Percentiles rank a stretch among this genome's conserved stretches.
phyloP scores from a whole-genome alignment of 2,329 filamentous ascomycete species.

The Penicillium glabrum region DNA sequence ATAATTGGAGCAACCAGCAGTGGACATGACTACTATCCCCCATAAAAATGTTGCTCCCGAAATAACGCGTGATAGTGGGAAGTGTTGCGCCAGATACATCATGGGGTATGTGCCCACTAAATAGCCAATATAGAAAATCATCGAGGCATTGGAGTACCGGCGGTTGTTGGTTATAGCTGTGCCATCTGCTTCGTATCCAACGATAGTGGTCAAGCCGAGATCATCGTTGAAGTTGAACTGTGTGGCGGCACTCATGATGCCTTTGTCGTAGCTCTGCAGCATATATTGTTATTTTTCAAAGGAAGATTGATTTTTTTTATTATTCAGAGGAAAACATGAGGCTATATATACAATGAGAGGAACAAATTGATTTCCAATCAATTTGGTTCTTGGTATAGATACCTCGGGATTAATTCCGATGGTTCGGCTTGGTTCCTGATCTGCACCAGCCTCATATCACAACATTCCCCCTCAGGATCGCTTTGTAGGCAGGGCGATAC shows the following conservation, averaged over 20 bases:
- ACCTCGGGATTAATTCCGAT: no score
- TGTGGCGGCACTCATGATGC: constrained; percentile 1
- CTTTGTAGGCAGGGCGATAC: no score
- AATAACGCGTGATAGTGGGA: neutral
- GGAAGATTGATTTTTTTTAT: no score
- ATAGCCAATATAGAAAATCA: constrained; percentile 6
- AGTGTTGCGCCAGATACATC: constrained; percentile 1
- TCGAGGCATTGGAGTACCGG: constrained; percentile 1
- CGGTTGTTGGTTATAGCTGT: neutral
- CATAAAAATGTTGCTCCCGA: neutral
- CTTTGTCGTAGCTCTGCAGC: constrained; percentile 3
- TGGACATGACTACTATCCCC: constrained; percentile 1
- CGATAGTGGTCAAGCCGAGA: neutral
- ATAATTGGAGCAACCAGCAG: constrained; percentile 1
- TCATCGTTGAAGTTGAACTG: constrained; percentile 1
- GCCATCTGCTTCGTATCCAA: neutral
- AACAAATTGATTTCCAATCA: no score
- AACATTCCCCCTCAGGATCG: no score
- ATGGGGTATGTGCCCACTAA: constrained; percentile 2
- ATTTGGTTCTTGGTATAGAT: no score
- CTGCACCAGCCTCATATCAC: no score
- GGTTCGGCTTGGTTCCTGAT: no score
- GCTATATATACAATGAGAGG: no score
- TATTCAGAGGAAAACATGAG: no score
- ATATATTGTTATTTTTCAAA: no score